phyloP scores from a whole-genome alignment of 306 rosid genomes.

The Comarum palustre region DNA sequence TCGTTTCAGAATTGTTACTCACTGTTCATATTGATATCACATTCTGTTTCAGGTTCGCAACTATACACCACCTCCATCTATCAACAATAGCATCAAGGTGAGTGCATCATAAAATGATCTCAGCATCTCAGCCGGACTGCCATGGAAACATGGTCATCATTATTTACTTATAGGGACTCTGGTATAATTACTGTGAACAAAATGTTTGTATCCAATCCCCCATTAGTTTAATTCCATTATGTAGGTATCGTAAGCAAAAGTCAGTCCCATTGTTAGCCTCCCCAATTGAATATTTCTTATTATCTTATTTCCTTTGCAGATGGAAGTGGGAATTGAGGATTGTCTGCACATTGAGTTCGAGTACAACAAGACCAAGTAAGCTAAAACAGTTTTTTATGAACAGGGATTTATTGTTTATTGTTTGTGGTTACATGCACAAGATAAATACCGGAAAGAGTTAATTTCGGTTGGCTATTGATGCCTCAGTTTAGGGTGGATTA shows the following conservation, averaged over 20 bases:
- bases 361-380: constrained; percentile 98
- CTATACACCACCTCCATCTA: constrained; percentile 76
- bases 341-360: constrained; percentile 97
- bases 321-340: constrained; percentile 99
- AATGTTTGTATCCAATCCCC: constrained; percentile 7
- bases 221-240: constrained; percentile 14
- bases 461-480: neutral
- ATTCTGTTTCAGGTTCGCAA: constrained; percentile 73
- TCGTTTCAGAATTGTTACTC: neutral
- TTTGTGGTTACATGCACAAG: constrained; percentile 10
- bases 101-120: constrained; percentile 22
- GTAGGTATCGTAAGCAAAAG: constrained; percentile 7
- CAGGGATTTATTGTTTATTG: constrained; percentile 11
- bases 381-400: constrained; percentile 23
- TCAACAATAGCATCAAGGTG: constrained; percentile 97
- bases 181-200: neutral
- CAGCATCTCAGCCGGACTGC: neutral
- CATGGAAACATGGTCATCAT: neutral
- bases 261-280: constrained; percentile 17
- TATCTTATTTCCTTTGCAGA: constrained; percentile 46
- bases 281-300: constrained; percentile 14
- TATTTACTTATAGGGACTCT: neutral
- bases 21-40: constrained; percentile 20
- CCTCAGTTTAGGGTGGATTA: neutral
- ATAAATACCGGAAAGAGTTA: constrained; percentile 18